Conservation (phyloP, 2,329 filamentous ascomycete genomes). For the Cladosporium colombiae region DNA sequence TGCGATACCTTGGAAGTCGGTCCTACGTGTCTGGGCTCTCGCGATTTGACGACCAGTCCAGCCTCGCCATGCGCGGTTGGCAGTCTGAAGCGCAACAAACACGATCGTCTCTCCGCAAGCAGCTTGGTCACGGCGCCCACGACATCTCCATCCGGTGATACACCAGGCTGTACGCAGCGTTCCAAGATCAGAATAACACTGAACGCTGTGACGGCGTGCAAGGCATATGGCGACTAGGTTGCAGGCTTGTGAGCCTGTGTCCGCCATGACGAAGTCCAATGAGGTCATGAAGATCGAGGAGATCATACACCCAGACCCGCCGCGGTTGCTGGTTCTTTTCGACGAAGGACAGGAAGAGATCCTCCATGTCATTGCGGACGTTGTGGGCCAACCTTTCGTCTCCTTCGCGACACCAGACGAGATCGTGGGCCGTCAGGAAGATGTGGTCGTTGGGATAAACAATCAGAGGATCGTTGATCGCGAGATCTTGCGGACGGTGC, state of each 20-base stretch:
- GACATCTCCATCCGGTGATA: slow-evolving; percentile 38
- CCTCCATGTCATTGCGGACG: slow-evolving; percentile 73
- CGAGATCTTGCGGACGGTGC: slow-evolving; percentile 57
- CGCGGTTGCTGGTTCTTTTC: slow-evolving; percentile 60
- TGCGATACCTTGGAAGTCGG: slow-evolving; percentile 20
- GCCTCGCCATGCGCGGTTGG: slow-evolving; percentile 33
- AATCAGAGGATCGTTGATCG: slow-evolving; percentile 59
- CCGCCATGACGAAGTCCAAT: slow-evolving; percentile 19
- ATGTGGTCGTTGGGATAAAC: slow-evolving; percentile 68
- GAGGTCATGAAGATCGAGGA: slow-evolving; percentile 35
- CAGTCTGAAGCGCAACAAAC: slow-evolving; percentile 31
- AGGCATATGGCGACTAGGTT: slow-evolving; percentile 16
- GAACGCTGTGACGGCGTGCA: background rate
- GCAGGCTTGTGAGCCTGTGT: slow-evolving; percentile 19
- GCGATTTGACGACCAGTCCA: slow-evolving; percentile 24
- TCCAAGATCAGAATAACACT: background rate
- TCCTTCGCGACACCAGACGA: slow-evolving; percentile 58
- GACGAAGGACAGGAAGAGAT: slow-evolving; percentile 72
- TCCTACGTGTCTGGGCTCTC: slow-evolving; percentile 25
- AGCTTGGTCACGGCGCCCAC: slow-evolving; percentile 35
- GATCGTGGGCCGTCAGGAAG: slow-evolving; percentile 57
- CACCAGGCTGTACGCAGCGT: background rate
- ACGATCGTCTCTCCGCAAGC: slow-evolving; percentile 32
- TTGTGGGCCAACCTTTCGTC: slow-evolving; percentile 72
- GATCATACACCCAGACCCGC: slow-evolving; percentile 37